Percentiles rank a stretch among this genome's conserved stretches.
phyloP scores from a whole-genome alignment of 176 grass and related monocot species.

The Ananas comosus region DNA sequence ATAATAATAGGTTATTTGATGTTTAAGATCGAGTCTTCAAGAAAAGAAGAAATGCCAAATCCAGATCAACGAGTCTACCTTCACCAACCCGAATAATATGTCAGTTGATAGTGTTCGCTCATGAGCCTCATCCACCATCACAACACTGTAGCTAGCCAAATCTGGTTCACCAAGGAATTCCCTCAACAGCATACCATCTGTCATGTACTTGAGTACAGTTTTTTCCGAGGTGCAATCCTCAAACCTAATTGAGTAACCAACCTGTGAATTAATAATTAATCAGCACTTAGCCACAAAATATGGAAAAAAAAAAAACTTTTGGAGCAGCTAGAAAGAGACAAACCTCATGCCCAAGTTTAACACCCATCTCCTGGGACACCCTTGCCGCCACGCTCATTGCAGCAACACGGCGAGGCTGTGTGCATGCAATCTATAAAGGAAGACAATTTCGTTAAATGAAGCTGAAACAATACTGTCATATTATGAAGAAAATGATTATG shows the following conservation, averaged over 20 bases:
- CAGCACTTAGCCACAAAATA: constrained; percentile 21
- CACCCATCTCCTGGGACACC: constrained; percentile 90
- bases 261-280: constrained; percentile 35
- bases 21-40: not conserved
- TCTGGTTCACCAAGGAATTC: constrained; percentile 96
- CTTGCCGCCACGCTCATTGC: constrained; percentile 94
- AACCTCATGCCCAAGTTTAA: constrained; percentile 97
- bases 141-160: constrained; percentile 89
- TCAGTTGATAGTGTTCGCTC: constrained; percentile 91
- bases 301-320: constrained; percentile 5
- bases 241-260: constrained; percentile 97
- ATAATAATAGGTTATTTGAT: constrained; percentile 17
- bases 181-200: constrained; percentile 87
- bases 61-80: constrained; percentile 33
- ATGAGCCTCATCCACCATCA: constrained; percentile 98
- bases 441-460: constrained; percentile 5
- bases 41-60: constrained; percentile 13
- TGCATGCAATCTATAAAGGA: constrained; percentile 70
- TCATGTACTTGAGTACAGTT: constrained; percentile 96
- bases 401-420: constrained; percentile 86
- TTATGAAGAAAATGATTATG: not conserved
- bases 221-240: constrained; percentile 98
- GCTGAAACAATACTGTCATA: not conserved
- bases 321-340: constrained; percentile 1
- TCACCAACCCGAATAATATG: constrained; percentile 93